phyloP scores from a whole-genome alignment of 108 stramenopile genomes.

The Nitzschia sp. region DNA sequence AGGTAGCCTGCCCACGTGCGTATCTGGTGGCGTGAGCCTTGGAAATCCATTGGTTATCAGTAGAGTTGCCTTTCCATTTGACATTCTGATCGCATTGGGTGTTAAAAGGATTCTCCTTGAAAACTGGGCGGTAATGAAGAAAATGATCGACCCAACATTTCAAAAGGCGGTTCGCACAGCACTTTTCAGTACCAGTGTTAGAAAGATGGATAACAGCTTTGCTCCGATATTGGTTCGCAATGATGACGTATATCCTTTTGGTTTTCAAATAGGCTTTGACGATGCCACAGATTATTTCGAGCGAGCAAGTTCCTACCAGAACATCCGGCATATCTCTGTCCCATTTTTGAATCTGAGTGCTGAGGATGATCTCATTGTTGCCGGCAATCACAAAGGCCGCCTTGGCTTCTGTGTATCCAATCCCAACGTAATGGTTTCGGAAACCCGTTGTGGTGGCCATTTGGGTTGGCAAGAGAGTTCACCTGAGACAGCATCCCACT shows the following conservation, averaged over 20 bases:
- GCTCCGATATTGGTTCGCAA: constrained; percentile 69
- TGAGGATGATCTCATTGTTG: constrained; percentile 78
- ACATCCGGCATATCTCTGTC: constrained; percentile 67
- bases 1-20: constrained; percentile 69
- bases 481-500: constrained; percentile 12
- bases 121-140: constrained; percentile 26
- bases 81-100: constrained; percentile 60
- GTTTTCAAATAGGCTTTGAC: constrained; percentile 57
- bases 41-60: constrained; percentile 76
- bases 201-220: constrained; percentile 57
- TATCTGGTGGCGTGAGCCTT: constrained; percentile 69
- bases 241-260: constrained; percentile 64
- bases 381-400: constrained; percentile 46
- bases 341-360: constrained; percentile 75
- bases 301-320: constrained; percentile 67
- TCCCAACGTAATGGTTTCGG: constrained; percentile 80
- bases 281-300: constrained; percentile 70
- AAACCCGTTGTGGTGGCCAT: constrained; percentile 84
- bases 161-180: constrained; percentile 47
- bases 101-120: constrained; percentile 64
- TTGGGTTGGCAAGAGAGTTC: constrained; percentile 86
- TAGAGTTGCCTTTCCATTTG: constrained; percentile 57
- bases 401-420: constrained; percentile 68
- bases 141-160: constrained; percentile 56
- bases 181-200: constrained; percentile 57